Conservation (phyloP, 306 rosid genomes). For the Lathyrus sativus region DNA sequence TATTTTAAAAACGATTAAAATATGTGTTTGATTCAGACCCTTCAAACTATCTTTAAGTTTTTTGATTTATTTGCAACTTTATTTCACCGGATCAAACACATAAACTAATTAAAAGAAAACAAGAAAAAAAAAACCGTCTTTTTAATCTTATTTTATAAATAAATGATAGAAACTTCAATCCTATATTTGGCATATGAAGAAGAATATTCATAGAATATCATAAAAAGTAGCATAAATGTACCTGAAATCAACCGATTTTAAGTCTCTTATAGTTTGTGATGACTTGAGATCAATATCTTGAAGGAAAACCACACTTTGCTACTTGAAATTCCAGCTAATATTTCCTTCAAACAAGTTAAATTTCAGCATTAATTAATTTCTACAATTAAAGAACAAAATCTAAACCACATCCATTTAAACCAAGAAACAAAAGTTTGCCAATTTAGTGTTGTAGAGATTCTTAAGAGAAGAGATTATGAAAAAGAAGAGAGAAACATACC, state of each 20-base stretch:
- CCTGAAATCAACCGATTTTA: constrained; percentile 40
- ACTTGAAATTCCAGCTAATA: neutral
- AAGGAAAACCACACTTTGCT: constrained; percentile 5
- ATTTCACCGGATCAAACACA: constrained; percentile 13
- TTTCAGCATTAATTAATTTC: neutral
- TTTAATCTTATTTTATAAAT: neutral
- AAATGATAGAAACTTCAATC: constrained; percentile 8
- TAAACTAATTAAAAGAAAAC: neutral
- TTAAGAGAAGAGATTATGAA: neutral
- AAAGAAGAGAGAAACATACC: constrained; percentile 37
- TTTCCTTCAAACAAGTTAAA: constrained; percentile 5
- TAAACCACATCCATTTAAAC: constrained; percentile 28
- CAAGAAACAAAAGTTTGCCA: constrained; percentile 32
- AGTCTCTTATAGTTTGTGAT: constrained; percentile 1
- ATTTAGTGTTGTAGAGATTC: constrained; percentile 17
- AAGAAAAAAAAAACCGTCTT: neutral
- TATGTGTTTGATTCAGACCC: no score
- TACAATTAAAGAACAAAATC: constrained; percentile 8
- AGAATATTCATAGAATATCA: constrained; percentile 45
- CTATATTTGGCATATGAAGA: constrained; percentile 33
- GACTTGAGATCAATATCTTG: constrained; percentile 24
- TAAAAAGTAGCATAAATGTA: constrained; percentile 35
- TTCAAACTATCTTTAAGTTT: no score
- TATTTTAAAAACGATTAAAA: no score
- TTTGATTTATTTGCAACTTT: constrained; percentile 20